A percentile compares a stretch with the other conserved stretches of the same genome.
These are phyloP conservation scores for Incumbomyces delicatus DNA, from an alignment of 2,329 filamentous ascomycete genomes.

Conservation along the genomic window DNA sequence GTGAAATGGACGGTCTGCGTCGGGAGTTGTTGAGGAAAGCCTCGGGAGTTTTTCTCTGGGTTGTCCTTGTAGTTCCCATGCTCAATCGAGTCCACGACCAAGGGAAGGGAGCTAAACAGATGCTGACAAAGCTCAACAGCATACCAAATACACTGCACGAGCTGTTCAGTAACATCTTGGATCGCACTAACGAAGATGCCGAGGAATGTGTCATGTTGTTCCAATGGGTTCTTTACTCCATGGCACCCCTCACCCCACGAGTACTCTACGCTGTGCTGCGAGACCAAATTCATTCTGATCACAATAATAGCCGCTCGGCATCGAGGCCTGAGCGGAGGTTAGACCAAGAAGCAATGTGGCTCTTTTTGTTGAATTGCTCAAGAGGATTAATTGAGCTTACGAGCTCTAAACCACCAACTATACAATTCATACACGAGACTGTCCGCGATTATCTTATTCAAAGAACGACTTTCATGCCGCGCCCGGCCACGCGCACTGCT, in stretches of 20 bases:
- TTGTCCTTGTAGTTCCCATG: constrained; percentile 36
- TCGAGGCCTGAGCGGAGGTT: too few species aligned
- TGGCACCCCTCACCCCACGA: constrained; percentile 29
- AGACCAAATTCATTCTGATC: too few species aligned
- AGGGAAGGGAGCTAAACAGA: constrained; percentile 20
- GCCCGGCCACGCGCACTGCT: not conserved
- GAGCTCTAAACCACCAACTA: constrained; percentile 21
- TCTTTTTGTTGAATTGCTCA: constrained; percentile 34
- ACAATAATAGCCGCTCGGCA: constrained; percentile 17
- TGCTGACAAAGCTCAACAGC: constrained; percentile 27
- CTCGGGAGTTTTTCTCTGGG: constrained; percentile 35
- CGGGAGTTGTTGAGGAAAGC: constrained; percentile 27
- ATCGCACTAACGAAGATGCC: constrained; percentile 34
- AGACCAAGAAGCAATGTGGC: too few species aligned
- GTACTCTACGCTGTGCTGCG: too few species aligned
- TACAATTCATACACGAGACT: constrained; percentile 40
- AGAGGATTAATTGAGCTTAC: constrained; percentile 41
- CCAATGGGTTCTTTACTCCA: constrained; percentile 46
- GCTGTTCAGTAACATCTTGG: constrained; percentile 44
- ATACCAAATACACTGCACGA: constrained; percentile 34
- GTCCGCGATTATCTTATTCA: constrained; percentile 30
- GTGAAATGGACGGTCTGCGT: constrained; percentile 19
- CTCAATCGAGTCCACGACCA: constrained; percentile 33
- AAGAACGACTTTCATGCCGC: not conserved
- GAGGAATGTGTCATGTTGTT: constrained; percentile 16